Conservation (phyloP, 2,329 filamentous ascomycete genomes). For the Chaetomium sp. region DNA sequence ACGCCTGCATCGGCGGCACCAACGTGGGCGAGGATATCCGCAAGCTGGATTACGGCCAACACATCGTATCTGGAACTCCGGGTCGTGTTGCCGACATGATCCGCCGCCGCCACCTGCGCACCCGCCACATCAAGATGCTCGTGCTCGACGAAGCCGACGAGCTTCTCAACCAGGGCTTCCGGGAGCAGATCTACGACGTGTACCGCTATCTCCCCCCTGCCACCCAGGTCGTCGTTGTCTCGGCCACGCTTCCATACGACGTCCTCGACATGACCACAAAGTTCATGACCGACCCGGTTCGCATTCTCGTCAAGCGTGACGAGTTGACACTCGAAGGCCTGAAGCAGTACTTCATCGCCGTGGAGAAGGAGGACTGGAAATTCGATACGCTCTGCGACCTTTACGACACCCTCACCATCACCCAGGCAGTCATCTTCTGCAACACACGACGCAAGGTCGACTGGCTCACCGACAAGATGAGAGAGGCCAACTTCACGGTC, state of each 20-base stretch:
- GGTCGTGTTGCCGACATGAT: constrained; percentile 79
- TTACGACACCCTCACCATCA: constrained; percentile 98
- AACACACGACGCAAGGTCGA: constrained; percentile 99
- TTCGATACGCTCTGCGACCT: constrained; percentile 98
- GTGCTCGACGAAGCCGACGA: constrained; percentile 64
- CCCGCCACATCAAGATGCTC: constrained; percentile 66
- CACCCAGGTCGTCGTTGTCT: constrained; percentile 97
- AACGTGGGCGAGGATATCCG: constrained; percentile 98
- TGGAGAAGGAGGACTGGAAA: constrained; percentile 99
- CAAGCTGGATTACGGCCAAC: constrained; percentile 95
- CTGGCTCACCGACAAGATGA: constrained; percentile 99
- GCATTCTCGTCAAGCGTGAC: constrained; percentile 97
- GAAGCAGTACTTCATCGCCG: constrained; percentile 99
- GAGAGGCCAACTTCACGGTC: constrained; percentile 97
- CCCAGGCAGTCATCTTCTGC: constrained; percentile 99
- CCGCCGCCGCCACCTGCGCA: constrained; percentile 57
- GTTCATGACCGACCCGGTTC: constrained; percentile 98
- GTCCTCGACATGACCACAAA: constrained; percentile 99
- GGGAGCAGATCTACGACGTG: constrained; percentile 98
- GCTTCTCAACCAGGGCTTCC: constrained; percentile 86
- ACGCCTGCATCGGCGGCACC: constrained; percentile 96
- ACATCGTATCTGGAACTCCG: constrained; percentile 97
- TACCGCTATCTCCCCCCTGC: constrained; percentile 95
- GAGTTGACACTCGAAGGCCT: constrained; percentile 95
- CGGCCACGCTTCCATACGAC: constrained; percentile 94